Percentiles rank a stretch among this genome's conserved stretches.
Conservation (phyloP, 2,329 filamentous ascomycete species). For the Fusarium sp. region DNA sequence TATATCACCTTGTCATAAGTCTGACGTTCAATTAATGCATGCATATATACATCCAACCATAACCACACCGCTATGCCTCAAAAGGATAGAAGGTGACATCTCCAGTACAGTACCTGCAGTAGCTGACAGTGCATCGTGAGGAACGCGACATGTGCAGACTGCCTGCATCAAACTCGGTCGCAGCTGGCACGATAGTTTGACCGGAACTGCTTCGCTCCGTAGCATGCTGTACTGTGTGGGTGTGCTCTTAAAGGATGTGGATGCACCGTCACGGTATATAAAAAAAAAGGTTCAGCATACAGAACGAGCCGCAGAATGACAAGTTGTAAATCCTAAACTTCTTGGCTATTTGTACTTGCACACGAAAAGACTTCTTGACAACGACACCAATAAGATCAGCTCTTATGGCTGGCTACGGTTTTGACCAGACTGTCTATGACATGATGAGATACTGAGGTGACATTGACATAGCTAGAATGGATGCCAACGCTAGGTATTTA, state of each 20-base stretch:
- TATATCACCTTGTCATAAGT: slow-evolving; percentile 4
- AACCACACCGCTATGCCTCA: slow-evolving; percentile 20
- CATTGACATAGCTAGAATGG: not conserved
- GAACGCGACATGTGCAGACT: slow-evolving; percentile 7
- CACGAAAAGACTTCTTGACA: not conserved
- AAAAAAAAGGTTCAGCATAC: not conserved
- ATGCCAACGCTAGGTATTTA: not conserved
- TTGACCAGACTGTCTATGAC: not conserved
- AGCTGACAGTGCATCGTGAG: slow-evolving; percentile 16
- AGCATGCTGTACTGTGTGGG: not conserved
- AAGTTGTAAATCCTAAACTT: not conserved
- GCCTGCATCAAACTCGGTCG: slow-evolving; percentile 10
- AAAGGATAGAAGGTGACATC: slow-evolving; percentile 11
- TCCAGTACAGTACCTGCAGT: slow-evolving; percentile 28
- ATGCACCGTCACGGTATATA: not conserved
- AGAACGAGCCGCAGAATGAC: not conserved
- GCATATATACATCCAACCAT: not conserved
- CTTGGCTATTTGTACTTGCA: not conserved
- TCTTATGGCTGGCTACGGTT: not conserved
- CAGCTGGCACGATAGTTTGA: not conserved
- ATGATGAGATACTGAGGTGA: not conserved
- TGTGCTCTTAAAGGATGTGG: not conserved
- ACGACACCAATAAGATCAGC: not conserved
- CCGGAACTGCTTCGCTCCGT: not conserved
- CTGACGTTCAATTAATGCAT: not conserved